Conservation (phyloP, 78 protist species). For the Andalucia godoyi region DNA sequence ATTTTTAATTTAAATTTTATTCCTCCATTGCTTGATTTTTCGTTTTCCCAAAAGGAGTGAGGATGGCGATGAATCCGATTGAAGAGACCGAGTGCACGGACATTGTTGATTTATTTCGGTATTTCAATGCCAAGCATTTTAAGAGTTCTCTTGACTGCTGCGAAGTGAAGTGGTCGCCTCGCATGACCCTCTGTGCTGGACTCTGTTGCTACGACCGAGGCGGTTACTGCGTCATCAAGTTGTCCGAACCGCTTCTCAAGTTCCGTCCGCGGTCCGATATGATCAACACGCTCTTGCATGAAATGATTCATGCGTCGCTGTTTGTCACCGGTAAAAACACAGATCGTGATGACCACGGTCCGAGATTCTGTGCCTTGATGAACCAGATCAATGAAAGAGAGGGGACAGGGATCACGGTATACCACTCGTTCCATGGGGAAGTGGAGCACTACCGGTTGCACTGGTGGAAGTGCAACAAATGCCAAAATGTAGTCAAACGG, state of each 20-base stretch:
- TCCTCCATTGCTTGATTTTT: not conserved
- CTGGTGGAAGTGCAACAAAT: conserved; percentile 24
- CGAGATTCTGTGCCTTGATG: conserved; percentile 2
- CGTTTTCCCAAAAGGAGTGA: not conserved
- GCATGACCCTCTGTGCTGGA: conserved; percentile 40
- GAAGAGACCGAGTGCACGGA: not conserved
- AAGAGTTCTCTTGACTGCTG: conserved; percentile 3
- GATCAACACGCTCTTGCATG: conserved; percentile 34
- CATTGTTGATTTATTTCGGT: conserved; percentile 9
- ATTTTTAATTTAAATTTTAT: not conserved
- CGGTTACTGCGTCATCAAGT: not conserved
- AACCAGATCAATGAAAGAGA: not conserved
- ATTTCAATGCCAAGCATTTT: conserved; percentile 15
- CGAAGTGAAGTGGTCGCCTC: conserved; percentile 19
- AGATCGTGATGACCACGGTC: conserved; percentile 33
- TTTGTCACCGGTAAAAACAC: conserved; percentile 8
- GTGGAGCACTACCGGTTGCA: conserved; percentile 29
- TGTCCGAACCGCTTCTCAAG: conserved; percentile 28
- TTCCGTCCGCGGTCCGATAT: conserved; percentile 18
- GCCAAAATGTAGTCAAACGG: not conserved
- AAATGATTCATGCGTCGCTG: conserved; percentile 46
- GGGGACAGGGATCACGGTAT: conserved; percentile 8
- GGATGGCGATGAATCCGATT: not conserved
- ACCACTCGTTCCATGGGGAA: conserved; percentile 39
- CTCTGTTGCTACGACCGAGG: conserved; percentile 3